Evolutionary conservation across 179 eudicot genomes (phyloP).

Genomic region (Monotropa hypopitys): DNA sequence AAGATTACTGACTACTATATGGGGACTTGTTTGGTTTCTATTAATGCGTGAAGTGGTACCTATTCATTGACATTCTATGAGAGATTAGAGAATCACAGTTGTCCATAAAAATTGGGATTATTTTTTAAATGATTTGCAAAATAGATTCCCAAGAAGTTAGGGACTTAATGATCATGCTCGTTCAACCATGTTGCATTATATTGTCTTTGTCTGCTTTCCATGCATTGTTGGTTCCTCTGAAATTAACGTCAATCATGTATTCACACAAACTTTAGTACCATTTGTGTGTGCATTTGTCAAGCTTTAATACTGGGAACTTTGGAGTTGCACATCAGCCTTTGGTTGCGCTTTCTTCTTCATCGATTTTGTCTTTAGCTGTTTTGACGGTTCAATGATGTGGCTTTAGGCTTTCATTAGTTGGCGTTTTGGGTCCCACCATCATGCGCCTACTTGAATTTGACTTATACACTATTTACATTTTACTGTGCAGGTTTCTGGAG

Average conservation of each 20-base stretch:
- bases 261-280: background rate
- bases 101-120: background rate
- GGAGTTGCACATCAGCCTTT: background rate
- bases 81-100: background rate
- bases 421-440: background rate
- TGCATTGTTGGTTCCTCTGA: background rate
- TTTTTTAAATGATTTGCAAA: background rate
- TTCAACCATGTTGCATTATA: background rate
- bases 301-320: background rate
- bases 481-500: conserved; percentile 37
- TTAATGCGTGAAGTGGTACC: background rate
- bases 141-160: background rate
- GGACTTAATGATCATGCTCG: background rate
- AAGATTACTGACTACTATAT: background rate
- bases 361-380: background rate
- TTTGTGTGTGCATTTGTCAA: background rate
- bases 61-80: background rate
- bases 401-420: background rate
- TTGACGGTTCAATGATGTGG: background rate
- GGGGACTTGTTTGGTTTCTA: background rate
- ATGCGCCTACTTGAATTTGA: background rate
- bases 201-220: background rate
- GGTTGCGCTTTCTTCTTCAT: background rate
- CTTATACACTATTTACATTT: background rate
- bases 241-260: background rate